Evolutionary conservation across 2,329 filamentous ascomycete species (phyloP).

Genomic region (Microsporum ferrugineum): DNA sequence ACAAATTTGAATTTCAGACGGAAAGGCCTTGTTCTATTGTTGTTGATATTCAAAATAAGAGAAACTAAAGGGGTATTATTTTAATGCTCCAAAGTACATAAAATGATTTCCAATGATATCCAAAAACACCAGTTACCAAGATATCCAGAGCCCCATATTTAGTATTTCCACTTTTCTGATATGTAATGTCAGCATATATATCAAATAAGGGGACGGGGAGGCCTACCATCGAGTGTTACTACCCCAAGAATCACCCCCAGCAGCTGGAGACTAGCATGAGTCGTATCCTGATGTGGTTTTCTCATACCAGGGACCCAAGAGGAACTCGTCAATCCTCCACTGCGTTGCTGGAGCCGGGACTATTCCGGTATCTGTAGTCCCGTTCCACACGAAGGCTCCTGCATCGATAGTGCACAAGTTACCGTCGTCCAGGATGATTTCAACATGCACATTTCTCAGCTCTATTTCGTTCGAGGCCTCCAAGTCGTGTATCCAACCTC

Average conservation of each 20-base stretch:
- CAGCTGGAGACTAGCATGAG: neutral
- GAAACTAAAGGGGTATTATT: neutral
- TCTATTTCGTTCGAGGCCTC: constrained; percentile 16
- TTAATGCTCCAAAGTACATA: neutral
- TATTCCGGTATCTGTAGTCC: constrained; percentile 3
- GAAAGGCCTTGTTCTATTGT: neutral
- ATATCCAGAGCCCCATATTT: neutral
- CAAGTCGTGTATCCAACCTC: constrained; percentile 18
- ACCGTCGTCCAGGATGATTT: constrained; percentile 16
- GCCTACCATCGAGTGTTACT: neutral
- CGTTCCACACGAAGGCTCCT: constrained; percentile 20
- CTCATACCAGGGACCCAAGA: constrained; percentile 8
- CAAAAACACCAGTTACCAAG: neutral
- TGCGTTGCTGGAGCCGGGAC: neutral
- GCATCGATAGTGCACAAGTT: constrained; percentile 17
- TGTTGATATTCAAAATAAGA: neutral
- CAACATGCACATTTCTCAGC: constrained; percentile 16
- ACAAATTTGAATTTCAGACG: neutral
- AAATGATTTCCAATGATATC: neutral
- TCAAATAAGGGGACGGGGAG: neutral
- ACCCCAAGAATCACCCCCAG: neutral
- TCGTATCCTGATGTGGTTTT: neutral
- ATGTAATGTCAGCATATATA: neutral
- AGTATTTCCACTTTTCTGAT: neutral
- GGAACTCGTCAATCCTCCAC: constrained; percentile 12